Conservation (phyloP, 116 monocot genomes). For the Dioscorea cayenensis region DNA sequence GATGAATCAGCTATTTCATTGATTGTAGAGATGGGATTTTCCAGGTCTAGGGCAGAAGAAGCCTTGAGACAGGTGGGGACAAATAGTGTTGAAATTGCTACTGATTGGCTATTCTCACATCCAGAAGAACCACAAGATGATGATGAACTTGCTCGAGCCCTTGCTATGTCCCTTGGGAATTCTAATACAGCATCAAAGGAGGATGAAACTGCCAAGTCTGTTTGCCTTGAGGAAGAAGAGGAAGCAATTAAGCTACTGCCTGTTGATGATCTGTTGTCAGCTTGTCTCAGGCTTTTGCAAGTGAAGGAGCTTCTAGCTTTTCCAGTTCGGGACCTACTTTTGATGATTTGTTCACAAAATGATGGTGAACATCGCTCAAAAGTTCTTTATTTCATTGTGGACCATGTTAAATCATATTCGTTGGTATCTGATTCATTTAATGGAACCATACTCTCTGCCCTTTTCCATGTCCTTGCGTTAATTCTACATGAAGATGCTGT, state of each 20-base stretch:
- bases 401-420: constrained; percentile 50
- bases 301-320: constrained; percentile 80
- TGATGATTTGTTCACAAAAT: constrained; percentile 77
- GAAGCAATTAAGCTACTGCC: constrained; percentile 56
- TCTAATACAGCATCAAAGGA: constrained; percentile 49
- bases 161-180: constrained; percentile 89
- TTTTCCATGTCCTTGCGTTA: constrained; percentile 92
- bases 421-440: constrained; percentile 25
- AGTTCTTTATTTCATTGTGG: constrained; percentile 61
- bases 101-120: constrained; percentile 96
- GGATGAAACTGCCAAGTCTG: constrained; percentile 26
- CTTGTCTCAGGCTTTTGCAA: constrained; percentile 73
- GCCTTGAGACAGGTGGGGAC: constrained; percentile 87
- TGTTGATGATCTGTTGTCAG: constrained; percentile 71
- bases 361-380: constrained; percentile 66
- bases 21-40: constrained; percentile 97
- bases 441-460: constrained; percentile 40
- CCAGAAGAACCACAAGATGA: constrained; percentile 98
- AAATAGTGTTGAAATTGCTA: constrained; percentile 95
- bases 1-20: constrained; percentile 84
- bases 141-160: constrained; percentile 98
- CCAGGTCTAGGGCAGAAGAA: constrained; percentile 91
- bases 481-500: constrained; percentile 82
- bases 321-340: constrained; percentile 75
- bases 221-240: constrained; percentile 36